Evolutionary conservation across 176 grass and related monocot genomes (phyloP), one percentile per base, ranked within the genome.

Genomic region (Phoenix roebelenii): DNA sequence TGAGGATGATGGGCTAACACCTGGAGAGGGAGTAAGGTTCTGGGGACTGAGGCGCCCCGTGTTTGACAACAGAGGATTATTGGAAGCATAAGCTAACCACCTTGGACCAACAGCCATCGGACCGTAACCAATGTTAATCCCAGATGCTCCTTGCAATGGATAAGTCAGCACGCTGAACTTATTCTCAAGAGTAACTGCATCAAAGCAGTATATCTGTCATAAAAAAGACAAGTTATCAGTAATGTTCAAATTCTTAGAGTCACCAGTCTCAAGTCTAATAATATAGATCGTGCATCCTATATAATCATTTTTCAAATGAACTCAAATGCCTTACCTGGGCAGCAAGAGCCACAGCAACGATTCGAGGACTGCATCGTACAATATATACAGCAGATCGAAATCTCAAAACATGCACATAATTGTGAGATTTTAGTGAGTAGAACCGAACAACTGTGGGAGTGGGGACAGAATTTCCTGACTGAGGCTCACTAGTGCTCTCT

Each of bases 371-470:
- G 79, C 94, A 93, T 32, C 94, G 88, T 64, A 99, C 94, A 64
- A 93, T 89, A 89, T 93, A 99, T 64, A 99, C 94, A 17, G 94
- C 85, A 69, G 94, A 99, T 16, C 88, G 82, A 64, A 99, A 99
- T 63, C 88, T 79, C 23, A 99, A 70, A 64, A 99, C 88, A 63
- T 99, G 94, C 26, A 93, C 88, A 72, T 93, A 99, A 50, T 25
- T 81, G 79, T 99, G 88, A 58, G 88, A 99, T 71, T 83, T 99
- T 48, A 99, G 58, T 23, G 94, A 99, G 79, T 99, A 99, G 82
- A 93, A 99, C 16, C 88, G 84, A 55, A 99, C 94, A 18, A 89
- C 94, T 0, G 94, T 93, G 17, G 94, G 89, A 63, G 78, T 80
- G 20, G 74, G 89, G 59, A 89, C 89, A 35, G 70, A 85, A 24